Evolutionary conservation across 169 alveolate species (phyloP), one percentile per base, ranked within the genome.

Genomic region (Cryptosporidium ryanae): DNA sequence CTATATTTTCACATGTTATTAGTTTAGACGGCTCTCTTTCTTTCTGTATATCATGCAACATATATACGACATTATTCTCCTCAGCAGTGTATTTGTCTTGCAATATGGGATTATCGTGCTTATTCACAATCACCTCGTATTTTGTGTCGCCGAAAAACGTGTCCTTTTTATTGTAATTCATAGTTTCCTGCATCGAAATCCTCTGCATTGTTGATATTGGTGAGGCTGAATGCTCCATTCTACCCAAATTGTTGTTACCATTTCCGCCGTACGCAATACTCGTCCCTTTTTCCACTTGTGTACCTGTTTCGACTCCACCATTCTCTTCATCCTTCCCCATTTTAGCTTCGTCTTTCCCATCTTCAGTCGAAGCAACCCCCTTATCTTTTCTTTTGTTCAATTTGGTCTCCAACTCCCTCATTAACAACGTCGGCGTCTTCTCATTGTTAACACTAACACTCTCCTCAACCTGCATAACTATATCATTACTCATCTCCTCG

Each of bases 31-130:
- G 87, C 23, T 67, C 76, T 34, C 87, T 76, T 38, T 55, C 76
- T n/a, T 59, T 43, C 25, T 76, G 87, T 8, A 61, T 38, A 48
- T 76, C 87, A 61, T 76, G 87, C 13, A 76, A 32, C 49, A 76
- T 43, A 43, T 76, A 76, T 17, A 76, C n/a, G n/a, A n/a, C 54
- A 50, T 29, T n/a, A 5, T 23, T 29, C 12, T 54, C 31, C 3
- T 18, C 82, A 17, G n/a, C 34, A 15, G n/a, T n/a, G 7, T 34
- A 31, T 34, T 65, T 49, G 0, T 54, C 46, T 68, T 38, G 13
- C 8, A 38, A 38, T 38, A 38, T 38, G 4, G 83, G 83, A 18
- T 68, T 64, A 10, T 57, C 27, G 18, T 76, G 87, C 31, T 55
- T 49, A 59, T 76, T 76, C 6, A 76, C 64, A 44, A 32, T 55